Evolutionary conservation across 2,329 filamentous ascomycete genomes (phyloP), one percentile per base, ranked within the genome.

Genomic region (Sporothrix schenckii): DNA sequence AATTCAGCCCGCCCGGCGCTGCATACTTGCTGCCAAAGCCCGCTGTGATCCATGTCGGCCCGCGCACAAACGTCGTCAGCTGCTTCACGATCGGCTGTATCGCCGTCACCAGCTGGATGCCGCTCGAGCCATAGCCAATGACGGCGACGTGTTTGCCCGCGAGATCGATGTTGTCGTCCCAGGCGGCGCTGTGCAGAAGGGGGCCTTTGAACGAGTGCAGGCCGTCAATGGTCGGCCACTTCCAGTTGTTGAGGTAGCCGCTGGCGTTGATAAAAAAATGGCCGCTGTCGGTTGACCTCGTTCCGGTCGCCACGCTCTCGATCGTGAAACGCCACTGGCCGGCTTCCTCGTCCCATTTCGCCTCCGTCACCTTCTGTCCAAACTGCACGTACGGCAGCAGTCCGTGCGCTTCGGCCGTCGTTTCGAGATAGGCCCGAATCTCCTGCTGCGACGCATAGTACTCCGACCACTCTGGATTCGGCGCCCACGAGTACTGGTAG

Each of bases 1-100:
- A 68, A 24, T 70, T 70, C 9, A 61, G 44, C 2, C 66, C 68
- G 4, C 68, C 85, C 0, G 87, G 81, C 34, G 84, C 85, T 30
- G 87, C 83, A 72, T 85, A 79, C 69, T 85, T 79, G 50, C 85
- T 82, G 0, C 85, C 86, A 77, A 88, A 89, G 0, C 87, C 86
- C 1, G 86, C 83, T 0, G 89, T 87, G 41, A 92, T 87, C 90
- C 89, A 92, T 0, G 71, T 72, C 1, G 66, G 70, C 0, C 66
- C 66, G 19, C 71, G 67, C 16, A 74, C 50, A n/a, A 68, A 70
- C 14, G 69, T 66, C 1, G 69, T 69, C 16, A 81, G 75, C 16
- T 70, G 70, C 66, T 77, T 76, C 70, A 80, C 80, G 6, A 79
- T 52, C 2, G 80, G 80, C 16, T 78, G 77, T 1, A 81, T 72